Base-by-base conservation (phyloP, 306 rosid species). In the Cicer pinnatifidum region DNA sequence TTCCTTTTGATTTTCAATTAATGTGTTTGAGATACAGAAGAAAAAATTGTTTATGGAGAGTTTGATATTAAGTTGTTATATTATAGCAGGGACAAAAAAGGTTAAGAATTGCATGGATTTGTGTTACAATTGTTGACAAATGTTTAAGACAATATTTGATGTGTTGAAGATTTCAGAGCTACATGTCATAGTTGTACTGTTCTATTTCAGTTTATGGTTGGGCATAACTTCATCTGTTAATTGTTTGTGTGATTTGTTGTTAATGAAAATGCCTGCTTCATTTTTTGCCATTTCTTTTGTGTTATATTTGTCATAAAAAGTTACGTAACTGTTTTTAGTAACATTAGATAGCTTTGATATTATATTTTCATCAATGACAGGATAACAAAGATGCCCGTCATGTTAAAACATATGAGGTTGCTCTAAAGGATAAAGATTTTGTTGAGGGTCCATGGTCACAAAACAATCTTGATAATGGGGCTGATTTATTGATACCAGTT, bases 351-450 rank as follows among this genome's bases (percentile, higher is more conserved):
- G 69, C 41, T 73, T 77, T 59, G 57, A 58, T 76, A 12, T 61
- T 68, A 12, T 64, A 35, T 23, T 70, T 75, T 81, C 13, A 23
- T 19, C 50, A 28, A 61, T 81, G 84, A 37, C 99, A 95, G 99
- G 97, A 91, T 82, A 95, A 95, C 79, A 91, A 91, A 86, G 99
- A 90, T 83, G 97, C 93, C 37, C 96, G 99, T 61, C 99, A 95
- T 85, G 97, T 87, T 52, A 91, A 95, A 87, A 95, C 99, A 11
- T 95, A 95, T 16, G 99, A 91, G 82, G 99, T 95, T 75, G 92
- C 95, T 72, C 84, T 95, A 80, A 91, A 95, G 86, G 99, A 95
- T 80, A 91, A 95, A 80, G 97, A 91, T 80, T 95, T 95, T 86
- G 89, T 87, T 63, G 99, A 91, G 86, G 99, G 99, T 61, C 97